Percentiles rank a stretch among this genome's conserved stretches.
Conservation (phyloP, 169 alveolate genomes). For the Cryptosporidium xiaoi region DNA sequence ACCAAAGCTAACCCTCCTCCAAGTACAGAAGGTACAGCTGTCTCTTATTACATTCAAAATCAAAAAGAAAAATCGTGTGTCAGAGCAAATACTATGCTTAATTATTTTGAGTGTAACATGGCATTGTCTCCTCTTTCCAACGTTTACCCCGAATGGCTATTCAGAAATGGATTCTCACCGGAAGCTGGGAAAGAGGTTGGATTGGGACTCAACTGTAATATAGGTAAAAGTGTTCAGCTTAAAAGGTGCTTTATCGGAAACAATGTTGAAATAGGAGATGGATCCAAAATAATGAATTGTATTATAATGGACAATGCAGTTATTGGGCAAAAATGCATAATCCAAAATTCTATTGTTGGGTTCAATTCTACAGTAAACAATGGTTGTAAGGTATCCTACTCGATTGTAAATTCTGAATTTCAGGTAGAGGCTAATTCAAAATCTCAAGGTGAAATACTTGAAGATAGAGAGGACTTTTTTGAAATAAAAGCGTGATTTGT, state of each 20-base stretch:
- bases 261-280: slow-evolving; percentile 51
- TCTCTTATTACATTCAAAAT: slow-evolving; percentile 22
- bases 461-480: slow-evolving; percentile 51
- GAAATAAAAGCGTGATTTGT: slow-evolving; percentile 23
- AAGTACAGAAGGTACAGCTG: slow-evolving; percentile 33
- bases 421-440: slow-evolving; percentile 32
- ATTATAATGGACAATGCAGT: slow-evolving; percentile 22
- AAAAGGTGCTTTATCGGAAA: slow-evolving; percentile 43
- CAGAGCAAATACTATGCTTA: slow-evolving; percentile 40
- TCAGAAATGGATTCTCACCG: background rate
- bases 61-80: background rate
- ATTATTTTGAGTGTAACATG: slow-evolving; percentile 51
- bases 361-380: background rate
- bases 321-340: slow-evolving; percentile 59
- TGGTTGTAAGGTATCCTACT: slow-evolving; percentile 47
- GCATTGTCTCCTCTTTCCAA: background rate
- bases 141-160: slow-evolving; percentile 25
- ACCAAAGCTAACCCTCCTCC: slow-evolving; percentile 64
- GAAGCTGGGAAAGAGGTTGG: slow-evolving; percentile 53
- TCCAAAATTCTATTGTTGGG: slow-evolving; percentile 61
- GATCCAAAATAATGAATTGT: slow-evolving; percentile 55
- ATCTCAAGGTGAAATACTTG: slow-evolving; percentile 45
- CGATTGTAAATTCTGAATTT: slow-evolving; percentile 21
- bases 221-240: slow-evolving; percentile 55
- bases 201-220: slow-evolving; percentile 5